A percentile compares a stretch with the other conserved stretches of the same genome.
phyloP scores from a whole-genome alignment of 2,329 filamentous ascomycete genomes.

The Rutstroemia sp. region DNA sequence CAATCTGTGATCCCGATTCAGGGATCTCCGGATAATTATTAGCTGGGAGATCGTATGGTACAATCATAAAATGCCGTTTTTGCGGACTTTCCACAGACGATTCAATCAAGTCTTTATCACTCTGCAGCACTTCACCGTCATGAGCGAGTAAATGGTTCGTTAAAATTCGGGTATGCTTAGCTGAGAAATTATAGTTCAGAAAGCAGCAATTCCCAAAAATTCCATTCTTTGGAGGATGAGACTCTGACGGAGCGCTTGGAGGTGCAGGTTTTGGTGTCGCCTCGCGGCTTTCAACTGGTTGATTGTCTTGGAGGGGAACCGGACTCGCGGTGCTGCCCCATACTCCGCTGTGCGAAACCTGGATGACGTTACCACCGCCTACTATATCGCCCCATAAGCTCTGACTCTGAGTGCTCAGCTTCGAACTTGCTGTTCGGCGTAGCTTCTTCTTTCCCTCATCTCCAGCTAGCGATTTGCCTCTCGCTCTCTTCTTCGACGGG shows the following conservation, averaged over 20 bases:
- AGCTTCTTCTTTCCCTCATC: slow-evolving; percentile 70
- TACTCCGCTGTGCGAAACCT: slow-evolving; percentile 24
- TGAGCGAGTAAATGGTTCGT: slow-evolving; percentile 30
- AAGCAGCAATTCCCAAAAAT: slow-evolving; percentile 38
- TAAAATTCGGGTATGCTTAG: slow-evolving; percentile 32
- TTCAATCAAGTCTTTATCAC: slow-evolving; percentile 15
- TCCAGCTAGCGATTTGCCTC: slow-evolving; percentile 39
- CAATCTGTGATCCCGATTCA: slow-evolving; percentile 32
- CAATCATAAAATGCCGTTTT: slow-evolving; percentile 31
- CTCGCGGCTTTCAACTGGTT: background rate
- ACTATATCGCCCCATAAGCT: slow-evolving; percentile 90
- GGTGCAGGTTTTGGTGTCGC: background rate
- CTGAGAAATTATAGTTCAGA: slow-evolving; percentile 36
- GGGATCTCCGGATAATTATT: slow-evolving; percentile 27
- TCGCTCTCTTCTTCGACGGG: slow-evolving; percentile 50
- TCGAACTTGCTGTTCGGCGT: slow-evolving; percentile 78
- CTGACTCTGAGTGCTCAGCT: slow-evolving; percentile 70
- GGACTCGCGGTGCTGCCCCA: slow-evolving; percentile 20
- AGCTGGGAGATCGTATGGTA: slow-evolving; percentile 37
- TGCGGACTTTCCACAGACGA: slow-evolving; percentile 1
- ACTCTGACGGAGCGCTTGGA: slow-evolving; percentile 14
- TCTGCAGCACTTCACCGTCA: slow-evolving; percentile 26
- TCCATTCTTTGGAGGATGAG: slow-evolving; percentile 20
- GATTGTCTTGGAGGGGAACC: background rate
- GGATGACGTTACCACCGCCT: slow-evolving; percentile 33